Evolutionary conservation across 2,329 filamentous ascomycete species (phyloP).

Genomic region (Aspergillus fumigatus): DNA sequence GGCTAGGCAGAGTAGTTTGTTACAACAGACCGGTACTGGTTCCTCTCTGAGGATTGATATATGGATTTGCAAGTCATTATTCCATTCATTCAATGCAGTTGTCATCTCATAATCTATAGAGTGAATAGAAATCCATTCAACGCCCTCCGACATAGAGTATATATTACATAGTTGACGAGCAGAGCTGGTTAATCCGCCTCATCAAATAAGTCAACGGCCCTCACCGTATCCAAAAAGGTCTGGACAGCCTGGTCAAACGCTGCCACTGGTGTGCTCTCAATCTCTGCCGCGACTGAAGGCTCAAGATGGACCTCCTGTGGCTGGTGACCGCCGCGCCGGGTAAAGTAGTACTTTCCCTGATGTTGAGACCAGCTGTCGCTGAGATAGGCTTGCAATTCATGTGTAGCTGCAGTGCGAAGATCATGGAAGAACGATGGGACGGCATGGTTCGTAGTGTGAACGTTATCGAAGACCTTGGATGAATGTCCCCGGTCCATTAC

Average conservation of each 20-base stretch:
- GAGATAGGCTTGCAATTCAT: conserved; percentile 43
- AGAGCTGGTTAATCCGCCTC: not conserved
- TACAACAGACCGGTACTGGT: not conserved
- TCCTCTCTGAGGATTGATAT: not conserved
- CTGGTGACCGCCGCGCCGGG: conserved; percentile 37
- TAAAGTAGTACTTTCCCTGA: conserved; percentile 45
- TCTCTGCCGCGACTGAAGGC: conserved; percentile 15
- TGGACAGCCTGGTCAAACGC: conserved; percentile 20
- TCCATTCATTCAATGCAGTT: not conserved
- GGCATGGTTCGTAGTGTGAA: conserved; percentile 1
- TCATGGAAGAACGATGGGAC: conserved; percentile 17
- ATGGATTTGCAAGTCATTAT: not conserved
- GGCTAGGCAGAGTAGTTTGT: not conserved
- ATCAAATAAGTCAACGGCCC: conserved; percentile 11
- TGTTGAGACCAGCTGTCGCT: conserved; percentile 44
- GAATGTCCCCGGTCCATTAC: conserved; percentile 1
- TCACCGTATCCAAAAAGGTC: conserved; percentile 8
- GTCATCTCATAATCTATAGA: not conserved
- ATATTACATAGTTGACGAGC: not conserved
- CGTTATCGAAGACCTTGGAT: not conserved
- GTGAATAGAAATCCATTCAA: not conserved
- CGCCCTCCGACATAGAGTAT: not conserved
- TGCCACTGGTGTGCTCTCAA: conserved; percentile 17
- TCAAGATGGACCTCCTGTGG: conserved; percentile 43
- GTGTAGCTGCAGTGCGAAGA: conserved; percentile 30